phyloP scores from a whole-genome alignment of 2,329 filamentous ascomycete species.

The Monilinia vaccinii-corymbosi region DNA sequence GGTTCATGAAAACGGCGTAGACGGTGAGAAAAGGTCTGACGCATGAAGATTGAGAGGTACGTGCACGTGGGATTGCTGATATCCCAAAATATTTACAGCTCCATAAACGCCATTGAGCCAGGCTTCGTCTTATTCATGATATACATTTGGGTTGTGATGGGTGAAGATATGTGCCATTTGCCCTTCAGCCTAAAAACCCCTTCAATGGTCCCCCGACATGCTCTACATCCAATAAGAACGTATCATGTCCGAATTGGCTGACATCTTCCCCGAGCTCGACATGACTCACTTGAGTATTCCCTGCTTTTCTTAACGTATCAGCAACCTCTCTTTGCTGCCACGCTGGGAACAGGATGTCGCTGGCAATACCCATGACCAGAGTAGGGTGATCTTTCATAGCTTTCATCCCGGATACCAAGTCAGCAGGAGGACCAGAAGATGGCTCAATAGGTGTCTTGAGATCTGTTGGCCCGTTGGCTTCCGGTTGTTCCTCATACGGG shows the following conservation, averaged over 20 bases:
- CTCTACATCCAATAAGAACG: slow-evolving; percentile 85
- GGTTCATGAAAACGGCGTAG: background rate
- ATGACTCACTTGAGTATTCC: slow-evolving; percentile 76
- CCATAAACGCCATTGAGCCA: slow-evolving; percentile 5
- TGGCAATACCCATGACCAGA: slow-evolving; percentile 87
- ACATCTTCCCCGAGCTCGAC: slow-evolving; percentile 89
- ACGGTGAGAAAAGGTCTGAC: background rate
- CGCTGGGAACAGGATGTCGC: slow-evolving; percentile 91
- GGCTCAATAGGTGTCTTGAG: slow-evolving; percentile 27
- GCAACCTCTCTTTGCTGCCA: slow-evolving; percentile 97
- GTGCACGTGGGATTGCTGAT: background rate
- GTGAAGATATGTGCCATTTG: background rate
- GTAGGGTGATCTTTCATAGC: slow-evolving; percentile 67
- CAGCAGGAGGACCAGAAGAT: slow-evolving; percentile 56
- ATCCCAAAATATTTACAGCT: slow-evolving; percentile 4
- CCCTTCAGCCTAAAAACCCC: slow-evolving; percentile 54
- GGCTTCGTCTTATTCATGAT: slow-evolving; percentile 1
- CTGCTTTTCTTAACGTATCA: slow-evolving; percentile 65
- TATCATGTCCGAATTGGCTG: slow-evolving; percentile 93
- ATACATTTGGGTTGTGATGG: background rate
- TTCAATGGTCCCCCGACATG: slow-evolving; percentile 80
- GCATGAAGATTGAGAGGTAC: background rate
- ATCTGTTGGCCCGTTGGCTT: slow-evolving; percentile 34
- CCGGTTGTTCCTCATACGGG: slow-evolving; percentile 78
- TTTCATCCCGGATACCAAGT: slow-evolving; percentile 68